Conservation (phyloP, 139 green algal species). For the Closterium sp. region DNA sequence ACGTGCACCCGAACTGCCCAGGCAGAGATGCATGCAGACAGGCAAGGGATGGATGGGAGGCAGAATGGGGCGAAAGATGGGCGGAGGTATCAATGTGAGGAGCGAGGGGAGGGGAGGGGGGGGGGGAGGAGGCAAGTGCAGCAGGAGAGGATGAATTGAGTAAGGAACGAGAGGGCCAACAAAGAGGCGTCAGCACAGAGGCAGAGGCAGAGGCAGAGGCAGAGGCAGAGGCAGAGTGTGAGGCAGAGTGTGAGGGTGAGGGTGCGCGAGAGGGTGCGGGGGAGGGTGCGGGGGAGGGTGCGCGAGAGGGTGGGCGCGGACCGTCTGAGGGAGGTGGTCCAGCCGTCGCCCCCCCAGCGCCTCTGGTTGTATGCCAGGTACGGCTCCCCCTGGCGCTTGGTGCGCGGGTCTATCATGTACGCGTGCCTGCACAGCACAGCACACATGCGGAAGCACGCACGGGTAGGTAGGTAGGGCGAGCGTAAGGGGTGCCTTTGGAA, state of each 20-base stretch:
- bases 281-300: neutral
- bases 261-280: too few species aligned
- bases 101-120: too few species aligned
- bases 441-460: too few species aligned
- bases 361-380: slow-evolving; percentile 49
- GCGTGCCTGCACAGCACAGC: slow-evolving; percentile 46
- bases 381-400: slow-evolving; percentile 28
- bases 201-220: too few species aligned
- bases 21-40: neutral
- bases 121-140: too few species aligned
- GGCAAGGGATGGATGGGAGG: neutral
- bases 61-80: too few species aligned
- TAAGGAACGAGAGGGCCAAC: too few species aligned
- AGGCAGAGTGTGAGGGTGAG: neutral
- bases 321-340: slow-evolving; percentile 40
- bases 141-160: too few species aligned
- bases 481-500: too few species aligned
- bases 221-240: too few species aligned
- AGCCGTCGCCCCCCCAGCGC: slow-evolving; percentile 35
- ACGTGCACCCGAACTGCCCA: slow-evolving; percentile 18
- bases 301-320: neutral
- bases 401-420: slow-evolving; percentile 47
- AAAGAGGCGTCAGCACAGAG: too few species aligned
- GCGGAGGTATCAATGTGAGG: too few species aligned
- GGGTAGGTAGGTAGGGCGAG: neutral